Evolutionary conservation across 306 rosid genomes (phyloP).

Genomic region (Sophora flavescens): DNA sequence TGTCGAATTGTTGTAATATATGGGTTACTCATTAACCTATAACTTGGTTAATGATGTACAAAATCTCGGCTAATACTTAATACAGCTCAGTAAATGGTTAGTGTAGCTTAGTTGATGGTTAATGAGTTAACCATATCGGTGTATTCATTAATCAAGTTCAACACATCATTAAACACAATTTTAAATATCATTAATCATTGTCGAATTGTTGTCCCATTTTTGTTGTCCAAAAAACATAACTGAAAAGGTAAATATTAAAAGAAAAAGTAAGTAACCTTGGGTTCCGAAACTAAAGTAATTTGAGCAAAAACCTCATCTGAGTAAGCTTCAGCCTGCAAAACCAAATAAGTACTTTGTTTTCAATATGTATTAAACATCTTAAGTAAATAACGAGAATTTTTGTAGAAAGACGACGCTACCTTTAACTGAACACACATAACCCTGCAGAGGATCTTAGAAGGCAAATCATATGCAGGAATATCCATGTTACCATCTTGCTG

Average conservation of each 20-base stretch:
- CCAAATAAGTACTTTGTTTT: conserved; percentile 23
- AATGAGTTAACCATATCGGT: no score
- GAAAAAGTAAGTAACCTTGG: conserved; percentile 46
- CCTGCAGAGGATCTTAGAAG: conserved; percentile 71
- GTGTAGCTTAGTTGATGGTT: no score
- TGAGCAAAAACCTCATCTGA: conserved; percentile 73
- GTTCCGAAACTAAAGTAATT: conserved; percentile 61
- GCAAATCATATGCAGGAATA: conserved; percentile 60
- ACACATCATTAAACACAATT: no score
- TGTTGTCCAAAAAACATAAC: no score
- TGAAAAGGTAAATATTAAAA: conserved; percentile 8
- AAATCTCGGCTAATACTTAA: no score
- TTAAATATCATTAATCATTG: no score
- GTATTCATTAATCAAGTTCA: no score
- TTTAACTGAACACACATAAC: conserved; percentile 59
- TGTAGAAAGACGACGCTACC: conserved; percentile 48
- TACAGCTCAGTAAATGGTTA: no score
- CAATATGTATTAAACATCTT: background rate
- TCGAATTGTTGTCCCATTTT: no score
- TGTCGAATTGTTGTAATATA: no score
- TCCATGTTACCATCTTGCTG: conserved; percentile 52
- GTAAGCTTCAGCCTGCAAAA: conserved; percentile 64
- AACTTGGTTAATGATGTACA: no score
- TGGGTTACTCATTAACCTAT: no score
- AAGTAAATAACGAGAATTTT: background rate